Conservation (phyloP, 2,329 filamentous ascomycete species). For the Zopfia rhizophila region DNA sequence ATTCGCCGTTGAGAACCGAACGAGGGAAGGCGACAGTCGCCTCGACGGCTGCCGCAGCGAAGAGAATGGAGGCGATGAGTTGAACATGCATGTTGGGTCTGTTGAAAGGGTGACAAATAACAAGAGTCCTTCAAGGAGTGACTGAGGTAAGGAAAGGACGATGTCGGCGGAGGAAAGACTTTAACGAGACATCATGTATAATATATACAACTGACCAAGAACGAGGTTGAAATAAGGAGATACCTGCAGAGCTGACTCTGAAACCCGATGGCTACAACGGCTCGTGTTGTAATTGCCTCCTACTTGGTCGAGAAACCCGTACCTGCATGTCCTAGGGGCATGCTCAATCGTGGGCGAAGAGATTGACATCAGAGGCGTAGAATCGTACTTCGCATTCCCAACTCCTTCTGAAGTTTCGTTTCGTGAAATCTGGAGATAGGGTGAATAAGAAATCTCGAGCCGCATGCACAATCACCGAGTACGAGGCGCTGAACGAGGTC, state of each 20-base stretch:
- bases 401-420: constrained; percentile 9
- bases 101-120: constrained; percentile 3
- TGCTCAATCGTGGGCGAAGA: neutral
- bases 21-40: constrained; percentile 18
- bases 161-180: neutral
- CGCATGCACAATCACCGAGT: constrained; percentile 27
- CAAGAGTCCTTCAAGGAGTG: no score
- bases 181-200: neutral
- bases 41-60: constrained; percentile 13
- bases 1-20: constrained; percentile 26
- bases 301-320: no score
- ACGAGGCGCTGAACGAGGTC: no score
- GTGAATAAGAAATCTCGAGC: constrained; percentile 6
- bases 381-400: constrained; percentile 29
- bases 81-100: constrained; percentile 15
- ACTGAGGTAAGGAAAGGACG: constrained; percentile 4
- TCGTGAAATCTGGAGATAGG: neutral
- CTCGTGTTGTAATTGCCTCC: constrained; percentile 6
- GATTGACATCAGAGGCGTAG: neutral
- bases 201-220: constrained; percentile 13
- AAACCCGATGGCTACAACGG: constrained; percentile 13
- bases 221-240: neutral
- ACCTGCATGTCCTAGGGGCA: neutral
- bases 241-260: constrained; percentile 15
- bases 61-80: constrained; percentile 13